phyloP scores from a whole-genome alignment of 495 filamentous ascomycete genomes.

The Immersiella caudata region DNA sequence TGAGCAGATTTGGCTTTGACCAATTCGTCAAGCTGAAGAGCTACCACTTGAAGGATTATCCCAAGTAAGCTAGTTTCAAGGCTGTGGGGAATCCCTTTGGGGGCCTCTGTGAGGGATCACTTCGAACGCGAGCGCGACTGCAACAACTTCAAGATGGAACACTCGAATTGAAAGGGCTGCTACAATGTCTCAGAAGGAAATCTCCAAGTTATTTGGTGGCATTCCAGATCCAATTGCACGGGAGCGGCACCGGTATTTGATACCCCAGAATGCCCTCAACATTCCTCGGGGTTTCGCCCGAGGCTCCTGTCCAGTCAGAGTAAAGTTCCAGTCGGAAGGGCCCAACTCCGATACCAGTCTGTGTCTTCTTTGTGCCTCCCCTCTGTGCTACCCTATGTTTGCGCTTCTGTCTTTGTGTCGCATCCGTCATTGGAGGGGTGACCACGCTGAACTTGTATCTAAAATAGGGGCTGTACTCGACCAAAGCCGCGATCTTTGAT shows the following conservation, averaged over 20 bases:
- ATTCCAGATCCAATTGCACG: slow-evolving; percentile 25
- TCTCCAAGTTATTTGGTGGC: slow-evolving; percentile 5
- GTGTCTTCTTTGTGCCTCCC: slow-evolving; percentile 27
- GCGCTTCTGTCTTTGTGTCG: slow-evolving; percentile 14
- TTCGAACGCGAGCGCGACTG: slow-evolving; percentile 16
- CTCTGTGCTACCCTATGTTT: too few species aligned
- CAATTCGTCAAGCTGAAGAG: slow-evolving; percentile 96
- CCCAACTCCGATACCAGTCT: slow-evolving; percentile 22
- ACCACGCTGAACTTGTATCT: slow-evolving; percentile 6
- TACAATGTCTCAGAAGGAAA: slow-evolving; percentile 7
- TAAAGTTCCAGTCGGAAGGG: slow-evolving; percentile 27
- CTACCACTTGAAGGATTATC: slow-evolving; percentile 89
- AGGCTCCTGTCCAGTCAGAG: slow-evolving; percentile 5
- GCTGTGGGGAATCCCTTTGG: slow-evolving; percentile 12
- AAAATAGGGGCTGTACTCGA: slow-evolving; percentile 21
- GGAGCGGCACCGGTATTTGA: not conserved
- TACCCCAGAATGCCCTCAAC: slow-evolving; percentile 13
- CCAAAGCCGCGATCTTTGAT: slow-evolving; percentile 17
- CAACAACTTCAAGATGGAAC: not conserved
- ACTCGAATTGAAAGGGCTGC: not conserved
- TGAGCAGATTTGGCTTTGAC: slow-evolving; percentile 90
- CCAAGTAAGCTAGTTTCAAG: slow-evolving; percentile 54
- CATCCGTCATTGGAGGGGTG: slow-evolving; percentile 16
- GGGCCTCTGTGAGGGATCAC: slow-evolving; percentile 29
- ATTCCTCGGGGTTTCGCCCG: slow-evolving; percentile 25